Evolutionary conservation across 2,329 filamentous ascomycete genomes (phyloP), one percentile per base, ranked within the genome.

Genomic region (Xylaria sp.): DNA sequence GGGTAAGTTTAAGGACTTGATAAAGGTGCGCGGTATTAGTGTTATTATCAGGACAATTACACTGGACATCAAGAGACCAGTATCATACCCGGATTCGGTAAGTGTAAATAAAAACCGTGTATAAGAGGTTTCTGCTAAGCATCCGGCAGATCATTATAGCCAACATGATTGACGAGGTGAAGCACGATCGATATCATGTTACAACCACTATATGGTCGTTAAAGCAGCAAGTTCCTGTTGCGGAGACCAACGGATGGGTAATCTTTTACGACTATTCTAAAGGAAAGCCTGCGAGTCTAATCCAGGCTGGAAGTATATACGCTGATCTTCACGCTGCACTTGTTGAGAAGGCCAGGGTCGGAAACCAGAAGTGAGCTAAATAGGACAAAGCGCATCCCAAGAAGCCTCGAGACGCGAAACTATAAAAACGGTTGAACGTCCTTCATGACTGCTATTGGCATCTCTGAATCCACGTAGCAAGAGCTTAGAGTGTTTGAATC

Each of bases 201-300:
- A 69, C 63, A 2, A 71, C 69, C 7, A 69, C 67, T 6, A 57
- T 65, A 55, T 69, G 67, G 69, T 71, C 69, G 2, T 50, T 71
- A 41, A 61, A 56, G 46, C 66, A 71, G 44, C 63, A 69, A 18
- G 44, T 20, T 12, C 51, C 54, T 18, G 66, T 71, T 44, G 69
- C 69, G 15, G 63, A 69, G 18, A 59, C 63, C 15, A 65, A 51
- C 20, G 69, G 63, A 48, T 71, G 67, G 66, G 60, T 71, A 8
- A 67, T 71, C 18, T 71, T 71, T 25, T 71, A 34, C 46, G 69
- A 71, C 60, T 71, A 71, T 41, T 62, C 63, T 13, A 69, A 65
- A 25, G 60, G 44, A 41, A 67, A 63, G 44, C 63, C 69, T 39
- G 63, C 69, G 31, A 67, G 60, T 37, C 56, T 71, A 23, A 46